A percentile compares a stretch with the other conserved stretches of the same genome.
These are phyloP conservation scores for Coemansia sp. DNA, from an alignment of 192 early-diverging fungal species.

Conservation along the genomic window DNA sequence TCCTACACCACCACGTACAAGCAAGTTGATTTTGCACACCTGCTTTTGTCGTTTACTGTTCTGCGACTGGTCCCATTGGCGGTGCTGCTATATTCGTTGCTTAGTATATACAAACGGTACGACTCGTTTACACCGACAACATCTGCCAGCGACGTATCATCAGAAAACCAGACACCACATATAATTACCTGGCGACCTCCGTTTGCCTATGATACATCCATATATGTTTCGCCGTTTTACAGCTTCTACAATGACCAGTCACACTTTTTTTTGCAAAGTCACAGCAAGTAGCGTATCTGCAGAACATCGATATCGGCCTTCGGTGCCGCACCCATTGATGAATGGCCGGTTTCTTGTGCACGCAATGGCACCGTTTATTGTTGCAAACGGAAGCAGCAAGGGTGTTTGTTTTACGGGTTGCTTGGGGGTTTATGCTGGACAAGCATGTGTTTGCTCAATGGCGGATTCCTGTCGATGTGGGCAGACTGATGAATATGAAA, in stretches of 20 bases:
- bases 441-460: conserved; percentile 8
- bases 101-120: neutral
- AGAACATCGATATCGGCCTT: neutral
- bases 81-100: too few relatives aligned
- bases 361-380: neutral
- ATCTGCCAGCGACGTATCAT: neutral
- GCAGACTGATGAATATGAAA: conserved; percentile 2
- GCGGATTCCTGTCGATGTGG: conserved; percentile 1
- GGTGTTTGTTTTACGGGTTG: neutral
- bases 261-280: conserved; percentile 6
- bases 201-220: conserved; percentile 4
- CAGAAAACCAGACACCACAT: neutral
- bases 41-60: too few relatives aligned
- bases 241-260: conserved; percentile 22
- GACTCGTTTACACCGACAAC: neutral
- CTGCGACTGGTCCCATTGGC: too few relatives aligned
- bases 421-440: conserved; percentile 16
- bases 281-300: conserved; percentile 2
- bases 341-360: conserved; percentile 5
- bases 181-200: conserved; percentile 9
- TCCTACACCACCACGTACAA: too few relatives aligned
- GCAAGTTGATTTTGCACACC: too few relatives aligned
- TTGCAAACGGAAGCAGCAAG: neutral
- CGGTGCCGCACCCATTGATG: conserved; percentile 13
- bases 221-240: conserved; percentile 6